Evolutionary conservation across 2,329 filamentous ascomycete species (phyloP).

Genomic region (Paecilomyces niveus): DNA sequence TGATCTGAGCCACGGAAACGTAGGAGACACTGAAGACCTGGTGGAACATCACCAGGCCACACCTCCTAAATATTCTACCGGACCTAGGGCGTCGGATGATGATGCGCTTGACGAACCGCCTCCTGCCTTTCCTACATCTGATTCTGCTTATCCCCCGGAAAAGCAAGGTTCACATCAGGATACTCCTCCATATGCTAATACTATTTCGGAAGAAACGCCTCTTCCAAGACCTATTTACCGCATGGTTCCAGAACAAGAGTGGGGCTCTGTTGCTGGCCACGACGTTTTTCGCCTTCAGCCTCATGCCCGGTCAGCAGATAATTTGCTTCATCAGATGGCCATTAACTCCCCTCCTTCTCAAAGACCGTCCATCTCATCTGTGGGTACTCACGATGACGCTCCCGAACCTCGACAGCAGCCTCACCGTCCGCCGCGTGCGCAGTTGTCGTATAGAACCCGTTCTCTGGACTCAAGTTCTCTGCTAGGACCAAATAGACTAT

Average conservation of each 20-base stretch:
- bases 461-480: background rate
- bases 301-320: background rate
- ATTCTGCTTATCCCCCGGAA: conserved; percentile 1
- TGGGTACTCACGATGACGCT: background rate
- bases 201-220: background rate
- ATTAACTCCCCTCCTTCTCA: background rate
- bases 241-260: background rate
- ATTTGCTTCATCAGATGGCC: background rate
- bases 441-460: background rate
- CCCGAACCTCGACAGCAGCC: background rate
- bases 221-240: background rate
- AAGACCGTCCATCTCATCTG: background rate
- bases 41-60: background rate
- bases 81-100: background rate
- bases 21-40: background rate
- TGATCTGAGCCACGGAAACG: background rate
- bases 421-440: background rate
- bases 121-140: conserved; percentile 3
- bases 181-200: background rate
- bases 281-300: background rate
- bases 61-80: background rate
- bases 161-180: background rate
- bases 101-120: conserved; percentile 4
- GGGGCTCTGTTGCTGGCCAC: background rate
- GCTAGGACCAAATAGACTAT: background rate